Evolutionary conservation across 2,329 filamentous ascomycete genomes (phyloP), one percentile per base, ranked within the genome.

Genomic region (Phyllachora maydis): DNA sequence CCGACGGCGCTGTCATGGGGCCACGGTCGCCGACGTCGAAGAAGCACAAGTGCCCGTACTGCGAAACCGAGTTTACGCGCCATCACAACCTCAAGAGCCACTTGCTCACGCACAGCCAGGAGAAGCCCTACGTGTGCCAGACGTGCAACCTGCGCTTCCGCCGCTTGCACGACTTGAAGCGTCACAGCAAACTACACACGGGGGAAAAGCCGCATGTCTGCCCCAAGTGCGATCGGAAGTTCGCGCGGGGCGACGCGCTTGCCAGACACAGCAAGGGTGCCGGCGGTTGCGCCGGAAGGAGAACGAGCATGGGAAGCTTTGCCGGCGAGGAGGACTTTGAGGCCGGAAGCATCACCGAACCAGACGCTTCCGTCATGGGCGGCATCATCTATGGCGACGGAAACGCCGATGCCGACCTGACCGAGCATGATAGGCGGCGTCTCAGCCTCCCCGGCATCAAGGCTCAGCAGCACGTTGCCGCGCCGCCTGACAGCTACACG

Each of bases 81-180:
- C 88, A 95, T 43, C 88, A 95, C 45, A 95, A 98, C 40, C 64
- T 95, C 14, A 98, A 95, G 52, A 93, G 82, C 36, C 88, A 98
- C 51, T 63, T 98, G 27, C 65, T 98, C 42, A 95, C 88, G 1
- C 88, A 95, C 47, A 93, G 83, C 39, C 85, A 98, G 56, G 88
- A 98, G 47, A 98, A 98, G 49, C 88, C 88, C 0, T 98, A 88
- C 41, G 67, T 88, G 14, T 98, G 88, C 43, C 72, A 79, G 31
- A 81, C 78, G n/a, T 98, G 88, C 45, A 68, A 85, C 36, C 78
- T 88, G 46, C 71, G 85, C 24, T 98, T 98, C 48, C 68, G 88
- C 26, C 70, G 88, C 32, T 58, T 95, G 24, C 88, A 98, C 43
- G 88, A 98, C 41, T 52, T 98, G 34, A 98, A 98, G 54, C 70